Base-by-base conservation (phyloP, 257 asterid genomes). In the Vinca minor region DNA sequence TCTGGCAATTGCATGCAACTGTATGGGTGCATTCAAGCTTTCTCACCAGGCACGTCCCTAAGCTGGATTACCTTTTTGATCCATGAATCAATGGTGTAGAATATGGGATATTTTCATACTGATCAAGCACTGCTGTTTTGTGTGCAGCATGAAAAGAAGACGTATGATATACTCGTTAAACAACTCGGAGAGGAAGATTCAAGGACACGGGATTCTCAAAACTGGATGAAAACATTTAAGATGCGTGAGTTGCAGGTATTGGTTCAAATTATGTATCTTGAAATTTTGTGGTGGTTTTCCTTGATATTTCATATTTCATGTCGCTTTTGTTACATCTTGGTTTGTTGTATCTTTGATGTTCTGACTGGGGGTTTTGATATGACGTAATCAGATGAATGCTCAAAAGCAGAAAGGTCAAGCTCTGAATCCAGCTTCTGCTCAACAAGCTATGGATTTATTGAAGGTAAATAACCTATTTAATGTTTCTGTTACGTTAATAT, bases 121-220 rank as follows among this genome's bases (percentile, higher is more conserved):
- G 69, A 68, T 63, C 13, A 23, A 23, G 45, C 41, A 55, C 54
- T 18, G 29, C 42, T 67, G 44, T 41, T 67, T 34, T 55, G 67
- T 41, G 31, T 76, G 66, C 91, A 93, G 97, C 95, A 93, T 77
- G 99, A 93, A 68, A 84, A 83, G 87, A 89, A 80, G 77, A 93
- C 97, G 46, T 85, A 87, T 28, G 97, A 89, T 75, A 87, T 93
- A 80, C 96, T 93, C 49, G 88, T 88, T 62, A 87, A 87, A 71
- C 96, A 87, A 85, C 94, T 89, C 42, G 99, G 99, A 36, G 95
- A 89, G 84, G 96, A 93, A 11, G 96, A 93, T 77, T 79, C 96
- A 20, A 87, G 97, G 80, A 89, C 97, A 34, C 83, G 78, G 59
- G 99, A 93, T 69, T 87, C 99, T 41, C 84, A 79, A 69, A 84